A percentile compares a stretch with the other conserved stretches of the same genome.
Evolutionary conservation across 306 rosid species (phyloP).

Genomic region (Hippophae rhamnoides): DNA sequence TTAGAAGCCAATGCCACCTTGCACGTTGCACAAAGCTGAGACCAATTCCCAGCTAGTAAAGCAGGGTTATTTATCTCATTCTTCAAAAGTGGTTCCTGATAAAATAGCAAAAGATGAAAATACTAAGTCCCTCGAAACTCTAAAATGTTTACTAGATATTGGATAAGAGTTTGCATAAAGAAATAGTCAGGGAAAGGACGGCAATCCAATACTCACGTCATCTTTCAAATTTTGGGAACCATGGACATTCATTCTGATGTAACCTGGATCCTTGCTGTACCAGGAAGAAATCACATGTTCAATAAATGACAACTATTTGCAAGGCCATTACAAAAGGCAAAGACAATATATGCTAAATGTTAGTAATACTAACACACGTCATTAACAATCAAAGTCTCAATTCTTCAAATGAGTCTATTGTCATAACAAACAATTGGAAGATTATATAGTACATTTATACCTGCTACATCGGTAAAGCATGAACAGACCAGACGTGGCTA

Average conservation of each 20-base stretch:
- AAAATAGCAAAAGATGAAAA: constrained; percentile 12
- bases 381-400: not conserved
- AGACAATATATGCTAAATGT: not conserved
- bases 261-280: constrained; percentile 97
- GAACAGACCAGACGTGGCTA: constrained; percentile 64
- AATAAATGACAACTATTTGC: not conserved
- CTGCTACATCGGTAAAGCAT: constrained; percentile 82
- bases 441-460: constrained; percentile 24
- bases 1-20: constrained; percentile 49
- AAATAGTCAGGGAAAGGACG: not conserved
- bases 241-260: constrained; percentile 50
- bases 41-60: constrained; percentile 89
- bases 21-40: constrained; percentile 76
- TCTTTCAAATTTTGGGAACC: constrained; percentile 70
- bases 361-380: not conserved
- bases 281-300: constrained; percentile 11
- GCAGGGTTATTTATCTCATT: constrained; percentile 86
- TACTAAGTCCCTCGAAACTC: not conserved
- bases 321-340: not conserved
- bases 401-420: not conserved
- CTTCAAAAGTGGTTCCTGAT: constrained; percentile 87
- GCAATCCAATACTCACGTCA: constrained; percentile 46
- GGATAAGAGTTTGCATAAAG: not conserved
- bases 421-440: not conserved
- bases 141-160: not conserved